phyloP scores from a whole-genome alignment of 192 early-diverging fungal species.

The Martensiomyces pterosporus region DNA sequence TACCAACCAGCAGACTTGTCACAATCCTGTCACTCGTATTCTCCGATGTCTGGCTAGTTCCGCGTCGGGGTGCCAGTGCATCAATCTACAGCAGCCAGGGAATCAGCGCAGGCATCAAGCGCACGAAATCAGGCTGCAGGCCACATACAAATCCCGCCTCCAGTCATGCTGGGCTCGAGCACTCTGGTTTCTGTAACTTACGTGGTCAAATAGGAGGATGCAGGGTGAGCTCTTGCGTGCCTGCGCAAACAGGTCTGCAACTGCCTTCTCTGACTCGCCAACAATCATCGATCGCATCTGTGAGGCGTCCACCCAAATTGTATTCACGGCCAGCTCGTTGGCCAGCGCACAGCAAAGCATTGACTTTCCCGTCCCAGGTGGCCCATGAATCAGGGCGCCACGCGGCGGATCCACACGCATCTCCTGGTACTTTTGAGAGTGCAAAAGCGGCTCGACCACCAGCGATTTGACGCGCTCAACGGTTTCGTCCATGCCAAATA shows the following conservation, averaged over 20 bases:
- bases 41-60: constrained; percentile 65
- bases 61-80: constrained; percentile 71
- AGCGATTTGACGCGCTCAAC: constrained; percentile 55
- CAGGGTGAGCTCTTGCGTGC: constrained; percentile 82
- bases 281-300: constrained; percentile 87
- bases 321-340: constrained; percentile 72
- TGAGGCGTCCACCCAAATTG: constrained; percentile 80
- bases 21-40: constrained; percentile 84
- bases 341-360: constrained; percentile 81
- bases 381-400: constrained; percentile 83
- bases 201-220: constrained; percentile 90
- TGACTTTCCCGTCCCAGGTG: constrained; percentile 88
- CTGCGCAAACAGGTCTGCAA: constrained; percentile 78
- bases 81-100: constrained; percentile 61
- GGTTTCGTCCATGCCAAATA: constrained; percentile 72
- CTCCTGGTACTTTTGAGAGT: constrained; percentile 40
- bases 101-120: too few relatives aligned
- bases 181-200: constrained; percentile 20
- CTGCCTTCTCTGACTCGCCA: constrained; percentile 87
- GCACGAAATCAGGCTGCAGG: too few relatives aligned
- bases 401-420: constrained; percentile 67
- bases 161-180: too few relatives aligned
- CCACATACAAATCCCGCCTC: too few relatives aligned
- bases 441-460: constrained; percentile 50
- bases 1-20: constrained; percentile 69